Conservation (phyloP, 148 eudicot species). For the Rhododendron kiyosumense region DNA sequence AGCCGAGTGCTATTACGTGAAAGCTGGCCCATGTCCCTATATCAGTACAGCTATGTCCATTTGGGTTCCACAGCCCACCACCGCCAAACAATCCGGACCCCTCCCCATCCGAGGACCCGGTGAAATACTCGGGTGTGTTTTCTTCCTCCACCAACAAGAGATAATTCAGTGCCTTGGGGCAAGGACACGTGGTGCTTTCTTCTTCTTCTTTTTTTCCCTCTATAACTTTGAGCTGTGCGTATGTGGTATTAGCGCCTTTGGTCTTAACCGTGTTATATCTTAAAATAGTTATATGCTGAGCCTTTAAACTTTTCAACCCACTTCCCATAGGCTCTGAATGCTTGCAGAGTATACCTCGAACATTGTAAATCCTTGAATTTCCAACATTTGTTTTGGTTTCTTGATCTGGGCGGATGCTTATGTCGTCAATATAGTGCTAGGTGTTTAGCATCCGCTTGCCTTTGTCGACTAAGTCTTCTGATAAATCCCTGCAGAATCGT, state of each 20-base stretch:
- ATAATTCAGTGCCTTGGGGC: too few relatives aligned
- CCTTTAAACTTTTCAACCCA: background rate
- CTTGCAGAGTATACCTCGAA: background rate
- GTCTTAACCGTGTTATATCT: background rate
- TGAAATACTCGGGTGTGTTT: too few relatives aligned
- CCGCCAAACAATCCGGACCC: too few relatives aligned
- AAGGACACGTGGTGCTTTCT: too few relatives aligned
- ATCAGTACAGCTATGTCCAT: too few relatives aligned
- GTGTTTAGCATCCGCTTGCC: background rate
- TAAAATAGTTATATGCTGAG: background rate
- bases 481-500: background rate
- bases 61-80: too few relatives aligned
- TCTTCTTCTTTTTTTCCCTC: accelerated
- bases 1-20: too few relatives aligned
- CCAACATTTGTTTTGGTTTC: background rate
- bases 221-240: too few relatives aligned
- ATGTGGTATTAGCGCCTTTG: too few relatives aligned
- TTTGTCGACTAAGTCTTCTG: background rate
- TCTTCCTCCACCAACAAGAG: too few relatives aligned
- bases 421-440: background rate
- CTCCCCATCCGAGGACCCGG: too few relatives aligned
- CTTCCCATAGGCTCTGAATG: background rate
- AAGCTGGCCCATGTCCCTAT: too few relatives aligned
- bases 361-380: background rate
- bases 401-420: background rate